Evolutionary conservation across 805 yeast genomes (phyloP).

Genomic region (Barnettozyma pratensis): DNA sequence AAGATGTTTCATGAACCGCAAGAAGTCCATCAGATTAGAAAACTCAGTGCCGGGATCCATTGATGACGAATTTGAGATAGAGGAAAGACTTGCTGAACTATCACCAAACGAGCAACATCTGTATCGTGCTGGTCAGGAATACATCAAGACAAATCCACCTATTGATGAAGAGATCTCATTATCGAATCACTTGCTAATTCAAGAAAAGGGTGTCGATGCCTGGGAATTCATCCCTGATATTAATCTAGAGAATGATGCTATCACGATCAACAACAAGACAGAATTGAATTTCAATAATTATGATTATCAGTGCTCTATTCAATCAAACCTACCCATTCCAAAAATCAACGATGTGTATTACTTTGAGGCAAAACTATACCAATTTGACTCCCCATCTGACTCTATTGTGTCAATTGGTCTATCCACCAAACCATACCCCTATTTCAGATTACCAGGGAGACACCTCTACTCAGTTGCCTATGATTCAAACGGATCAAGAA

Average conservation of each 20-base stretch:
- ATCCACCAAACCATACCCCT: constrained; percentile 85
- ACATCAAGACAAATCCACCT: constrained; percentile 20
- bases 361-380: constrained; percentile 56
- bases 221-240: constrained; percentile 60
- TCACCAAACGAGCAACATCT: constrained; percentile 51
- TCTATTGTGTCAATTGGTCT: constrained; percentile 68
- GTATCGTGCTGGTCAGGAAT: constrained; percentile 41
- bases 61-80: constrained; percentile 42
- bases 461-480: constrained; percentile 82
- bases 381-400: constrained; percentile 50
- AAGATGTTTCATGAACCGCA: neutral
- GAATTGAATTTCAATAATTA: constrained; percentile 23
- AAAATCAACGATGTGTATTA: constrained; percentile 48
- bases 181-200: constrained; percentile 37
- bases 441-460: constrained; percentile 89
- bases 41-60: constrained; percentile 46
- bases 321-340: constrained; percentile 39
- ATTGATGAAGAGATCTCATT: constrained; percentile 25
- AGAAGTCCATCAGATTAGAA: constrained; percentile 14
- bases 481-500: constrained; percentile 76
- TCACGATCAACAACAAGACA: constrained; percentile 44
- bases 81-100: constrained; percentile 46
- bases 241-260: constrained; percentile 44
- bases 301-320: constrained; percentile 38
- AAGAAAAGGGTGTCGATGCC: constrained; percentile 79